phyloP scores from a whole-genome alignment of 768 basidiomycete species.

The Auriscalpium vulgare region DNA sequence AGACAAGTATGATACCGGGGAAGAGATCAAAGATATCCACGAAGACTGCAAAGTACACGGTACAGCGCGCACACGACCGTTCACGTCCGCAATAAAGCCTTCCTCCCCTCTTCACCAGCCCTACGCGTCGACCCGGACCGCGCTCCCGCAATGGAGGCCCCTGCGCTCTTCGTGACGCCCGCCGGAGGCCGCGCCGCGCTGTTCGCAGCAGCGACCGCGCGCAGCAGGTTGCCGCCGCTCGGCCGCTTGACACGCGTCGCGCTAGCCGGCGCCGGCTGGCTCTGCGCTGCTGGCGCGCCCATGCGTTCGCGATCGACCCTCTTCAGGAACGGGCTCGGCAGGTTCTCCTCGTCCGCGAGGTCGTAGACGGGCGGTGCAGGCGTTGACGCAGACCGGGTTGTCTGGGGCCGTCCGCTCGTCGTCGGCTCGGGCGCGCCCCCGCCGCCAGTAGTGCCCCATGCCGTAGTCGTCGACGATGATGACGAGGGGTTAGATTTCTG shows the following conservation, averaged over 20 bases:
- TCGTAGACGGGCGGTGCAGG: conserved; percentile 38
- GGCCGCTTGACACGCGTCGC: conserved; percentile 29
- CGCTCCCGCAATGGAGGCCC: not conserved
- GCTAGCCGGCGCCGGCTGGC: conserved; percentile 6
- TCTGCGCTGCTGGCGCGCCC: conserved; percentile 11
- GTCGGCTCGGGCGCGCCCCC: conserved; percentile 1
- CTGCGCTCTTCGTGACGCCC: not conserved
- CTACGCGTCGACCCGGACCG: conserved; percentile 30
- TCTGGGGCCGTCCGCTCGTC: conserved; percentile 1
- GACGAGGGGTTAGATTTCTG: conserved; percentile 10
- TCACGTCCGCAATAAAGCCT: conserved; percentile 33
- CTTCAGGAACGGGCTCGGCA: conserved; percentile 79
- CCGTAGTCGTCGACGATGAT: conserved; percentile 4
- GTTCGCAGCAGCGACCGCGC: conserved; percentile 51
- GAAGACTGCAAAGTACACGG: too few relatives aligned
- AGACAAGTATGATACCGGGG: too few relatives aligned
- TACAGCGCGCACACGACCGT: not conserved
- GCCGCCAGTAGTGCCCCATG: not conserved
- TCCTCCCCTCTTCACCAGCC: conserved; percentile 45
- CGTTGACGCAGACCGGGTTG: not conserved
- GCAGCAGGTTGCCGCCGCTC: conserved; percentile 45
- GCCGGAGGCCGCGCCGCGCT: conserved; percentile 30
- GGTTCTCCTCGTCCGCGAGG: conserved; percentile 70
- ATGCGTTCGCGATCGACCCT: conserved; percentile 35
- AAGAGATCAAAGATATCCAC: too few relatives aligned